phyloP scores from a whole-genome alignment of 345 rosid genomes.

The Mangifera indica region DNA sequence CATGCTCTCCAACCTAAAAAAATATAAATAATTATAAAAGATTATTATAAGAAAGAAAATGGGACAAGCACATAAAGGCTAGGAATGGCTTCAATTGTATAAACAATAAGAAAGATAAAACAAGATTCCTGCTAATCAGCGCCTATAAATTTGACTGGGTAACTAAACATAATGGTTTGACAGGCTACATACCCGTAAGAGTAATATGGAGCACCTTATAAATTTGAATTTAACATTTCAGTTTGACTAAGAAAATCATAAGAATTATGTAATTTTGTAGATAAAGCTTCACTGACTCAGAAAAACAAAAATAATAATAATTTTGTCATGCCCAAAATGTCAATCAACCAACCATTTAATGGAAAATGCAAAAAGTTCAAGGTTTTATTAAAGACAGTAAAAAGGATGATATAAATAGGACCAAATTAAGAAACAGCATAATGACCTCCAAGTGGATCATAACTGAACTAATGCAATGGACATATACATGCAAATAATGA shows the following conservation, averaged over 20 bases:
- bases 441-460: too few relatives aligned
- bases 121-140: background rate
- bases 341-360: background rate
- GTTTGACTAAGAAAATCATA: background rate
- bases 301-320: too few relatives aligned
- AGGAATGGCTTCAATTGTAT: background rate
- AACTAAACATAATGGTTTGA: conserved; percentile 2
- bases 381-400: too few relatives aligned
- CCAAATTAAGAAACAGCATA: too few relatives aligned
- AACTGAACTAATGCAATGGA: too few relatives aligned
- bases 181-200: background rate
- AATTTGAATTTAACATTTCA: background rate
- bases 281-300: background rate
- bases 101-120: background rate
- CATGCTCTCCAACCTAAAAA: conserved; percentile 66
- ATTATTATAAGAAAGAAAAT: background rate
- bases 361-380: too few relatives aligned
- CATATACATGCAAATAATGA: too few relatives aligned
- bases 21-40: conserved; percentile 3
- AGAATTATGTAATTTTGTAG: background rate
- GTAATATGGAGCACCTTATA: background rate
- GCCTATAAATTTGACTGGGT: background rate
- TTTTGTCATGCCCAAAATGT: background rate
- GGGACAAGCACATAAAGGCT: background rate
- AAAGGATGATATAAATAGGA: too few relatives aligned